These are phyloP conservation scores for Fulvia fulva DNA, from an alignment of 2,329 filamentous ascomycete species.

Conservation along the genomic window DNA sequence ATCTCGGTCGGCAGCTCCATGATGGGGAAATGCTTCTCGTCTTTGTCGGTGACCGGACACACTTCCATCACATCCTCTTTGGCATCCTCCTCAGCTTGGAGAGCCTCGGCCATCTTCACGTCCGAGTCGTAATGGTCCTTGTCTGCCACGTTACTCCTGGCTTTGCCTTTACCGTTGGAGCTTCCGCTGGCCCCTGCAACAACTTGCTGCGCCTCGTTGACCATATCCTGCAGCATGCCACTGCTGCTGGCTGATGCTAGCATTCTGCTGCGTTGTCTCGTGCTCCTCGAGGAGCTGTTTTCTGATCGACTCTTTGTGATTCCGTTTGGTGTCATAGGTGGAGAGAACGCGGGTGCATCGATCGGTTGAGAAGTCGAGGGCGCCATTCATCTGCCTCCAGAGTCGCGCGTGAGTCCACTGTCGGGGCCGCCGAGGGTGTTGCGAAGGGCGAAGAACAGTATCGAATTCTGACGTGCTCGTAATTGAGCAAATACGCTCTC, in stretches of 20 bases:
- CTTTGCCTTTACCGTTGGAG: constrained; percentile 8
- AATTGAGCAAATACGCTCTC: neutral
- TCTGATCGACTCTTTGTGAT: constrained; percentile 16
- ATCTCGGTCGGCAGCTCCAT: constrained; percentile 46
- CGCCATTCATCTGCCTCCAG: constrained; percentile 2
- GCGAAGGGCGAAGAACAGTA: no score
- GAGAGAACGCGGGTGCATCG: neutral
- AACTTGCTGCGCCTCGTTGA: constrained; percentile 11
- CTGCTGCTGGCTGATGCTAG: constrained; percentile 14
- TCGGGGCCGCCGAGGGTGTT: no score
- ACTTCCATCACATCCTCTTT: constrained; percentile 1
- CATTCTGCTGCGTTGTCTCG: constrained; percentile 16
- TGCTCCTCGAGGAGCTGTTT: neutral
- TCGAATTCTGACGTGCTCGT: neutral
- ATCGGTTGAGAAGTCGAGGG: constrained; percentile 1
- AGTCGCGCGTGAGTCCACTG: no score
- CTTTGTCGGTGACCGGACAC: constrained; percentile 23
- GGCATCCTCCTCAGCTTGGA: constrained; percentile 6
- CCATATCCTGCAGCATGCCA: constrained; percentile 15
- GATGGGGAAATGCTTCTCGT: constrained; percentile 34
- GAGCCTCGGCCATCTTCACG: neutral
- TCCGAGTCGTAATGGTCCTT: neutral
- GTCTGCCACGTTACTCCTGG: constrained; percentile 6
- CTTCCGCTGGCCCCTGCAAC: constrained; percentile 5
- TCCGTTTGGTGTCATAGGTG: constrained; percentile 1